Percentiles rank a stretch among this genome's conserved stretches.
phyloP scores from a whole-genome alignment of 148 eudicot species.

The Arbutus unedo region DNA sequence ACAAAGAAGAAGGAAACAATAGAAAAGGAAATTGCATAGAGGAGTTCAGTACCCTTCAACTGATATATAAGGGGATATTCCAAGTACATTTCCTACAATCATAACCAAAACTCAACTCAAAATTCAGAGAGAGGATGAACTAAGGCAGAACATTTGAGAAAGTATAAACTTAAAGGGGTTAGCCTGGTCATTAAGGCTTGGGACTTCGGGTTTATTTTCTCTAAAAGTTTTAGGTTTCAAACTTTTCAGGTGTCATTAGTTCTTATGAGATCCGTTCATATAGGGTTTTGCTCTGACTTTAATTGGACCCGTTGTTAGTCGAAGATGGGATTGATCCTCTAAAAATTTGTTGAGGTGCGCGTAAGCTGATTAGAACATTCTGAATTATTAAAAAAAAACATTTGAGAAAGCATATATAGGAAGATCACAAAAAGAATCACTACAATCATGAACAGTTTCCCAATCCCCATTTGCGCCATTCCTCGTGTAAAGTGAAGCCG shows the following conservation, averaged over 20 bases:
- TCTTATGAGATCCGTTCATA: too few species aligned
- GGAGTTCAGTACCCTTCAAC: not conserved
- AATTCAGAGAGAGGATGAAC: slow-evolving; percentile 11
- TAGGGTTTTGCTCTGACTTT: too few species aligned
- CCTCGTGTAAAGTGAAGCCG: slow-evolving; percentile 57
- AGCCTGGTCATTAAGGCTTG: too few species aligned
- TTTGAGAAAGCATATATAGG: slow-evolving; percentile 26
- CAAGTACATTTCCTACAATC: not conserved
- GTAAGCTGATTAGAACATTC: too few species aligned
- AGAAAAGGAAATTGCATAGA: not conserved
- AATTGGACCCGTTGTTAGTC: too few species aligned
- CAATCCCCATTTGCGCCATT: slow-evolving; percentile 50
- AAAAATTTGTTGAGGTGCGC: too few species aligned
- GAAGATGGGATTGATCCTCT: too few species aligned
- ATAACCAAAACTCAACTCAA: slow-evolving; percentile 10
- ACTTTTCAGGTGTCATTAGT: too few species aligned
- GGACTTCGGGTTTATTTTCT: too few species aligned
- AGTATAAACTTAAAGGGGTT: too few species aligned
- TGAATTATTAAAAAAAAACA: too few species aligned
- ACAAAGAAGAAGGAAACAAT: not conserved
- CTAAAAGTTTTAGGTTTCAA: too few species aligned
- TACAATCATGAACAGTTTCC: slow-evolving; percentile 33
- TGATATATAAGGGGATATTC: not conserved
- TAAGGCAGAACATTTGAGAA: slow-evolving; percentile 23
- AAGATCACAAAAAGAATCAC: slow-evolving; percentile 39